Percentiles rank a stretch among this genome's conserved stretches.
These are phyloP conservation scores for Fagus crenata DNA, from an alignment of 306 rosid species.

Conservation along the genomic window DNA sequence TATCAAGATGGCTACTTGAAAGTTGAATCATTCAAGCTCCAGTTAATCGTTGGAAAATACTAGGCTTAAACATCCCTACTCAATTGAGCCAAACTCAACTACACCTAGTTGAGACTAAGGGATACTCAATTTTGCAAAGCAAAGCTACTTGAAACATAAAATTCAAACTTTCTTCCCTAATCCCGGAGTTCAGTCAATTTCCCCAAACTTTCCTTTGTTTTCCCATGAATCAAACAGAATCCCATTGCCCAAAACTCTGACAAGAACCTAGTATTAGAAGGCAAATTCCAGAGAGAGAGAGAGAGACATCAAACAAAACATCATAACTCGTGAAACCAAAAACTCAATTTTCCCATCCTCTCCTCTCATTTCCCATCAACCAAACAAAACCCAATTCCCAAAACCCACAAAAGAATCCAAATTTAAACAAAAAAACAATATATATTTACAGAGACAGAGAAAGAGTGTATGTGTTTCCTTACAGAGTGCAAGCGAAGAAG, in stretches of 20 bases:
- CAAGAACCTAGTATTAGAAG: no score
- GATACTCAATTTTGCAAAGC: background rate
- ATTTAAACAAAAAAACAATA: background rate
- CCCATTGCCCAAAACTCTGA: background rate
- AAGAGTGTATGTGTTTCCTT: conserved; percentile 22
- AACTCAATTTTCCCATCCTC: background rate
- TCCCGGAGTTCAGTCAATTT: background rate
- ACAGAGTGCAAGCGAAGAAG: conserved; percentile 76
- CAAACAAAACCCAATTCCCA: conserved; percentile 18
- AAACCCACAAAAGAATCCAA: background rate
- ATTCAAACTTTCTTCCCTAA: background rate
- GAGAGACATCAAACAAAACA: no score
- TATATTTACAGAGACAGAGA: background rate
- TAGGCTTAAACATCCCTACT: background rate
- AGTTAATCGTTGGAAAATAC: background rate
- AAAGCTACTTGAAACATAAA: background rate
- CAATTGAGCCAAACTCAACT: background rate
- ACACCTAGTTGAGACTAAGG: background rate
- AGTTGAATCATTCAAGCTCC: background rate
- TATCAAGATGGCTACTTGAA: background rate
- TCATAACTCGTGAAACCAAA: background rate
- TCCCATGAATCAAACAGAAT: background rate
- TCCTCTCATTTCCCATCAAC: background rate
- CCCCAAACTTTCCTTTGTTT: background rate
- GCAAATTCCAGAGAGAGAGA: no score